phyloP scores from a whole-genome alignment of 176 grass and related monocot genomes.

The Phyllostachys edulis region DNA sequence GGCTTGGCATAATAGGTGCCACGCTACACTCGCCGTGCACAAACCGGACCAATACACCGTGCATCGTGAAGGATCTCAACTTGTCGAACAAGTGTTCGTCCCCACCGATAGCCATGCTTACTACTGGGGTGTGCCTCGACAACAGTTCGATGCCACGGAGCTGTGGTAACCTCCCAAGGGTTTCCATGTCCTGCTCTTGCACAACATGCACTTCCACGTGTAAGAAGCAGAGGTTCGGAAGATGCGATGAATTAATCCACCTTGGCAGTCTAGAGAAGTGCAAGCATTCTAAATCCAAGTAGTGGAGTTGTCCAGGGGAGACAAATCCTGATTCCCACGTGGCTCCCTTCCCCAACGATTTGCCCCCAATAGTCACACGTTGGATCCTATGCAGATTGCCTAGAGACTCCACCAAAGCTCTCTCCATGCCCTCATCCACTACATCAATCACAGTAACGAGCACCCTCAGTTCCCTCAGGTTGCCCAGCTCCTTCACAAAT shows the following conservation, averaged over 20 bases:
- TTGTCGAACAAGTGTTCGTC: no score
- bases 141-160: rapidly evolving
- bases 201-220: background rate
- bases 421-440: background rate
- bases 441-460: background rate
- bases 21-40: no score
- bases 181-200: background rate
- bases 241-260: background rate
- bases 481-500: background rate
- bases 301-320: background rate
- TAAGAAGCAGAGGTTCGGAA: no score
- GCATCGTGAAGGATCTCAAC: no score
- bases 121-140: background rate
- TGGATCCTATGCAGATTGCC: background rate
- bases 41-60: no score
- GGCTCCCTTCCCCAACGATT: background rate
- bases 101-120: background rate
- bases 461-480: background rate
- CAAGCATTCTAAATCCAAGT: rapidly evolving
- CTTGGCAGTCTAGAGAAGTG: background rate
- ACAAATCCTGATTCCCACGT: background rate
- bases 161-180: slow-evolving; percentile 6
- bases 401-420: background rate
- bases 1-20: no score
- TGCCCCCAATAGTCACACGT: background rate